phyloP scores from a whole-genome alignment of 106 monocot genomes.

The Gastrodia elata region DNA sequence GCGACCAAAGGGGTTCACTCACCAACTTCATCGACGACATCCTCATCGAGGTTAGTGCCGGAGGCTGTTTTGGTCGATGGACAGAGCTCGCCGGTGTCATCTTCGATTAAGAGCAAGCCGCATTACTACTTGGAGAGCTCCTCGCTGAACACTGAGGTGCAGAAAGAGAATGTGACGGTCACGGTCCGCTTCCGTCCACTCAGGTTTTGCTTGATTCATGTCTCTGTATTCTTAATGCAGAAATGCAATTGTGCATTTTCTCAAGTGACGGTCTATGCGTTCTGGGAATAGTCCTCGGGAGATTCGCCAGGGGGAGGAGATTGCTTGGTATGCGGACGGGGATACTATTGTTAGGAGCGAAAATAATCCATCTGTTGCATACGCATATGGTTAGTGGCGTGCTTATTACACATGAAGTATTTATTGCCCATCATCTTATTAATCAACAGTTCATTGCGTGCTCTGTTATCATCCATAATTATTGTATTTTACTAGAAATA shows the following conservation, averaged over 20 bases:
- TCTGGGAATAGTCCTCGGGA: conserved; percentile 56
- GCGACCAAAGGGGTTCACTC: conserved; percentile 12
- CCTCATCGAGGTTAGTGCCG: conserved; percentile 33
- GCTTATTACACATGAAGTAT: neutral
- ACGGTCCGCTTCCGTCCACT: conserved; percentile 95
- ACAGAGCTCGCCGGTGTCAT: conserved; percentile 58
- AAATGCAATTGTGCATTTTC: conserved; percentile 1
- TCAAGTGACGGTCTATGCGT: conserved; percentile 2
- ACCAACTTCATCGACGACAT: conserved; percentile 54
- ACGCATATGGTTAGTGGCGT: conserved; percentile 76
- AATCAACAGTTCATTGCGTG: neutral
- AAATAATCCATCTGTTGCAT: conserved; percentile 59
- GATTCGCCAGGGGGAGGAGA: conserved; percentile 89
- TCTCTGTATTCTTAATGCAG: conserved; percentile 1
- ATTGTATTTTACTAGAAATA: too few relatives aligned
- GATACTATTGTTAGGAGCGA: conserved; percentile 76
- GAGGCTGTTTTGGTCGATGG: conserved; percentile 41
- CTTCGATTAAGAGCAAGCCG: conserved; percentile 32
- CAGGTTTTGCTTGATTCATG: conserved; percentile 35
- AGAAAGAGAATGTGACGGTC: conserved; percentile 86
- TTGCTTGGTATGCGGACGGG: conserved; percentile 97
- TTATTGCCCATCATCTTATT: neutral
- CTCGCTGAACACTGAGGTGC: conserved; percentile 28
- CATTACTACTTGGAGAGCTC: conserved; percentile 16
- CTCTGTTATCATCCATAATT: too few relatives aligned